phyloP scores from a whole-genome alignment of 176 grass and related monocot species.

The Tuctoria greenei region DNA sequence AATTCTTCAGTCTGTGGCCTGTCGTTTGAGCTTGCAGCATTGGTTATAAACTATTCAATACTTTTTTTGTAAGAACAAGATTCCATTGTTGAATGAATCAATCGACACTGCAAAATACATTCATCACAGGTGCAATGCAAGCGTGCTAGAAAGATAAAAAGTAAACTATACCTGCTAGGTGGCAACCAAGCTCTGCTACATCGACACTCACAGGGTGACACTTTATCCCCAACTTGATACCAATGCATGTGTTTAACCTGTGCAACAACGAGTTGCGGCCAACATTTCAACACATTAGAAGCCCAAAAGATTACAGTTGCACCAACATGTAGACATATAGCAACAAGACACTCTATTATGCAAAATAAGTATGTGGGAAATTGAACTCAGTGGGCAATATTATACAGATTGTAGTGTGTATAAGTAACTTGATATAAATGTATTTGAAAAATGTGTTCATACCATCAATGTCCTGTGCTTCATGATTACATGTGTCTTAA shows the following conservation, averaged over 20 bases:
- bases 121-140: background rate
- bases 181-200: conserved; percentile 80
- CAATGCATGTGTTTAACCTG: conserved; percentile 99
- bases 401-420: background rate
- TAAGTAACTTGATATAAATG: conserved; percentile 6
- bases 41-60: conserved; percentile 18
- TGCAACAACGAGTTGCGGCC: background rate
- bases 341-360: background rate
- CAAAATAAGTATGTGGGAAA: background rate
- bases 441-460: conserved; percentile 19
- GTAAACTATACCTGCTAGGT: conserved; percentile 72
- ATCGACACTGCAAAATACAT: background rate
- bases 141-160: background rate
- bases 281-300: conserved; percentile 13
- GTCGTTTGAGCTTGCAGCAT: background rate
- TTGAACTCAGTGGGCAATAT: background rate
- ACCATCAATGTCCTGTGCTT: conserved; percentile 93
- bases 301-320: background rate
- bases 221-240: conserved; percentile 77
- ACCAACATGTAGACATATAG: background rate
- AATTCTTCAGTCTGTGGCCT: background rate
- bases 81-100: background rate
- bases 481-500: conserved; percentile 79
- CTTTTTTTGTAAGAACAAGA: background rate
- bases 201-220: conserved; percentile 88